Base-by-base conservation (phyloP, 202 grass and related monocot species). In the Setaria viridis region DNA sequence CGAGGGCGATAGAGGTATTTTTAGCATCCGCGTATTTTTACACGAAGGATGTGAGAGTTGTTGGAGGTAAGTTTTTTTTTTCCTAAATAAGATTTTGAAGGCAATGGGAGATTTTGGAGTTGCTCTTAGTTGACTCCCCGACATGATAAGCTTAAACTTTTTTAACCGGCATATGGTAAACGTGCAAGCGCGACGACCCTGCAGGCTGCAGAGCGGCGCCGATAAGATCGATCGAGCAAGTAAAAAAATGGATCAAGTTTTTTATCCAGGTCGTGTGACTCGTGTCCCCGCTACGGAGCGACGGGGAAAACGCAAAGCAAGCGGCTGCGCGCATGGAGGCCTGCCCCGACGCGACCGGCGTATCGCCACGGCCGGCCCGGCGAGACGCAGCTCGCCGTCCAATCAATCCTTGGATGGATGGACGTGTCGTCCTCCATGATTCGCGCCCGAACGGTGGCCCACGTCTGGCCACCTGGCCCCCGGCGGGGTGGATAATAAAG, bases 401-500 rank as follows among this genome's bases (percentile, higher is more conserved):
- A 37, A 8, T 56, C 55, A 67, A 41, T 67, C 34, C 5, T 37
- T 19, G 2, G 16, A 10, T 10, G 29, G 30, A 2, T 33, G 12
- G 62, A 7, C 25, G 25, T 25, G 33, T 17, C 63, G 14, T 25
- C 67, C 67, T 69, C 67, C 41, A 43, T 45, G 4, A 70, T 70
- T 70, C 0, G 9, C 17, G 66, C 2, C 39, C 0, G 37, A n/a
- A n/a, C 9, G 9, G 17, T 43, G 39, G 67, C 66, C 49, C 54
- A 70, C 48, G 7, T 39, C 12, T 55, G 66, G 14, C 80, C 80
- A 72, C 39, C 53, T 72, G 37, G 66, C 63, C 50, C 20, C 78
- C 25, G 25, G 1, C 19, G 21, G 10, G 3, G 1, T 25, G 1
- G 29, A 62, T 60, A 17, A 59, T 59, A 57, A 59, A 59, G 57